Conservation (phyloP, 1,284 basidiomycete genomes). For the Naganishia liquefaciens region DNA sequence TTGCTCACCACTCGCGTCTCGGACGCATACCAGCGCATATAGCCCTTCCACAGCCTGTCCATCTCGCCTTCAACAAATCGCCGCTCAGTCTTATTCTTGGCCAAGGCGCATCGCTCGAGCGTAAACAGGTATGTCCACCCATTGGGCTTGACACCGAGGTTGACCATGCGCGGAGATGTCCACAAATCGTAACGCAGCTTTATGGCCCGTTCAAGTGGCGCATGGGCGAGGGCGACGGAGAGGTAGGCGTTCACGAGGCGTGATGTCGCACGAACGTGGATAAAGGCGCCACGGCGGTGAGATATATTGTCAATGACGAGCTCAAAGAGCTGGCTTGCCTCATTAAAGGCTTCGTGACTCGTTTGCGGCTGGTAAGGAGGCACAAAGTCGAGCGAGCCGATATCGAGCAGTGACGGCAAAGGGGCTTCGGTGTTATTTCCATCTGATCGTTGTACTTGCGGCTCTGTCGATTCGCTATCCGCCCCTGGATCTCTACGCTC, state of each 20-base stretch:
- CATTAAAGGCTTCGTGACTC: constrained; percentile 68
- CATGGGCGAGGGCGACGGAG: constrained; percentile 63
- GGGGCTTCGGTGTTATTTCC: constrained; percentile 19
- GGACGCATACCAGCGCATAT: constrained; percentile 33
- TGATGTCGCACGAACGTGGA: constrained; percentile 62
- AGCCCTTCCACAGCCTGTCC: constrained; percentile 44
- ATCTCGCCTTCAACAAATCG: constrained; percentile 29
- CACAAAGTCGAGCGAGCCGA: constrained; percentile 34
- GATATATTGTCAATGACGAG: constrained; percentile 63
- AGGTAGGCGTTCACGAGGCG: constrained; percentile 79
- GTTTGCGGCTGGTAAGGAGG: constrained; percentile 62
- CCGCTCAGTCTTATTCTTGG: constrained; percentile 41
- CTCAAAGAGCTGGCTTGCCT: constrained; percentile 70
- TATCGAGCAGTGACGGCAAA: constrained; percentile 20
- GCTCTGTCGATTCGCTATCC: constrained; percentile 8
- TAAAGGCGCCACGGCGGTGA: constrained; percentile 56
- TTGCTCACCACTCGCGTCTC: not conserved
- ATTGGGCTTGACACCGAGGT: constrained; percentile 58
- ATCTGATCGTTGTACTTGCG: constrained; percentile 10
- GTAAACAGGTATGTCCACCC: constrained; percentile 65
- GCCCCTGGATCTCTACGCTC: constrained; percentile 33
- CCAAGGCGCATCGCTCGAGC: constrained; percentile 65
- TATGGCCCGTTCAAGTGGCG: constrained; percentile 58
- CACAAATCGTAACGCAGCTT: constrained; percentile 41
- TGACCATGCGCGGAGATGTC: constrained; percentile 59